Evolutionary conservation across 1,284 basidiomycete species (phyloP), one percentile per base, ranked within the genome.

Genomic region (Fomes fomentarius): DNA sequence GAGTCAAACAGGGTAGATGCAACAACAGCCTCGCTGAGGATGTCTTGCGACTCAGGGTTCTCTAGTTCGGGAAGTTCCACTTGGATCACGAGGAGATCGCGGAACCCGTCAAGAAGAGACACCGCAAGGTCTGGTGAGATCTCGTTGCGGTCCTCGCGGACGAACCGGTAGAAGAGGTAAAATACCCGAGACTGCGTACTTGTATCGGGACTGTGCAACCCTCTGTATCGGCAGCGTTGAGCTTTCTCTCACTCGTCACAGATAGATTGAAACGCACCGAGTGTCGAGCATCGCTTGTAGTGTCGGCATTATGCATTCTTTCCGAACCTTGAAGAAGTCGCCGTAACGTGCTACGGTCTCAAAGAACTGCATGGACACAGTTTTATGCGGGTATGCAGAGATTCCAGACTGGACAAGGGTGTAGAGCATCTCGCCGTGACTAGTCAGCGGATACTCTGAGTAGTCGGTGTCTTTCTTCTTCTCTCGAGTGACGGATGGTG

Each of bases 291-390:
- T 94, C 1, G 93, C 90, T 64, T 96, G 89, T 43, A 99, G 76
- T 4, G 93, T 85, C 24, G 92, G 89, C 66, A 91, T 78, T 59
- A 98, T 90, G 63, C 89, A 91, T 60, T 94, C 86, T 68, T 90
- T 89, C 58, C 93, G 87, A 31, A 94, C 85, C 71, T 93, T 94
- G 84, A 98, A 99, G 72, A 98, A 98, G 68, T 98, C 95, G 35
- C 88, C 84, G 70, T 99, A 99, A 51, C 98, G 85, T 14, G 94
- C 86, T 9, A 86, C 83, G 21, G 93, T 93, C 74, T 99, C 97
- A 63, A 98, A 98, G 74, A 91, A 97, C 67, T 96, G 94, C 71
- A 98, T 81, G 12, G 86, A 80, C n/a, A 98, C 96, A 9, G 89
- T 82, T 24, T 89, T 87, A 71, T 98, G 90, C 1, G 93, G 93